Percentiles rank a stretch among this genome's conserved stretches.
Evolutionary conservation across 169 alveolate species (phyloP).

Genomic region (Plasmodium adleri): DNA sequence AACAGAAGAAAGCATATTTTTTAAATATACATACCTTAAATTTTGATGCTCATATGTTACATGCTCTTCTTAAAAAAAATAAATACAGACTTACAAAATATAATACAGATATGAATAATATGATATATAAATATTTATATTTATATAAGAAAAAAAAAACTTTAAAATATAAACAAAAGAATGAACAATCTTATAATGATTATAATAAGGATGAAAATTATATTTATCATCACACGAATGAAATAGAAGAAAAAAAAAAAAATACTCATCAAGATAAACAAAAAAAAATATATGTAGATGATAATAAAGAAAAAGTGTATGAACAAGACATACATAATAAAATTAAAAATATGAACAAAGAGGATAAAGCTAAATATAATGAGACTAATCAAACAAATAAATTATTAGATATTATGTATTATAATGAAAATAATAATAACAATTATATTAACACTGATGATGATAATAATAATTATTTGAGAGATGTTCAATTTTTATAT

Average conservation of each 20-base stretch:
- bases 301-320: background rate
- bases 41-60: slow-evolving; percentile 10
- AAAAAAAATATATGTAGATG: background rate
- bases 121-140: slow-evolving; percentile 41
- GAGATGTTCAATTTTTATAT: slow-evolving; percentile 23
- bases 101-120: slow-evolving; percentile 24
- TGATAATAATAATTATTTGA: background rate
- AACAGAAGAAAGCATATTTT: background rate
- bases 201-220: background rate
- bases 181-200: background rate
- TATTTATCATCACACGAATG: background rate
- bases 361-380: too few relatives aligned
- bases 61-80: slow-evolving; percentile 15
- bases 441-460: too few relatives aligned
- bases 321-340: background rate
- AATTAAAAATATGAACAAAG: background rate
- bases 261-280: background rate
- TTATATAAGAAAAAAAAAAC: slow-evolving; percentile 6
- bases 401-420: too few relatives aligned
- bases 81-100: slow-evolving; percentile 37
- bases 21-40: background rate
- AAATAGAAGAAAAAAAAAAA: background rate
- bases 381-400: too few relatives aligned
- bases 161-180: background rate
- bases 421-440: too few relatives aligned